These are phyloP conservation scores for Magnolia sinica DNA, from an alignment of 164 flowering plant genomes.

Conservation along the genomic window DNA sequence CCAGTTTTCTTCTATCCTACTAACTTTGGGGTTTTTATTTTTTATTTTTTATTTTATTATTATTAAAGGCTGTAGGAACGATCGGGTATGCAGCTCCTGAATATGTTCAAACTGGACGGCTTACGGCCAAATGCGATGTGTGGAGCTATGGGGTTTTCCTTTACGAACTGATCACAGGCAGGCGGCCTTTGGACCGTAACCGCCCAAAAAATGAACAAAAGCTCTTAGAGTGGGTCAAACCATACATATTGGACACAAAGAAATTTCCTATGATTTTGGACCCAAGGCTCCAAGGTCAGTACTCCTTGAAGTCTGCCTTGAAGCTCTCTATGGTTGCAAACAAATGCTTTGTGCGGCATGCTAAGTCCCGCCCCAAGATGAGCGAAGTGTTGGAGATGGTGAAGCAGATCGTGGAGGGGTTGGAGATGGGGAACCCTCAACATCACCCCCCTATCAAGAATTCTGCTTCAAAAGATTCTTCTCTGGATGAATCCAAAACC, in stretches of 20 bases:
- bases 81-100: slow-evolving; percentile 97
- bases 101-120: slow-evolving; percentile 78
- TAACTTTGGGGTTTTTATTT: neutral
- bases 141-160: slow-evolving; percentile 91
- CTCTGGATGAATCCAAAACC: slow-evolving; percentile 15
- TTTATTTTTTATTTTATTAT: neutral
- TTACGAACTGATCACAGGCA: slow-evolving; percentile 86
- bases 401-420: slow-evolving; percentile 37
- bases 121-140: slow-evolving; percentile 78
- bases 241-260: slow-evolving; percentile 51
- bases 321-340: slow-evolving; percentile 74
- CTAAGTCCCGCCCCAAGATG: slow-evolving; percentile 76
- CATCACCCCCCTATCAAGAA: slow-evolving; percentile 29
- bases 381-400: slow-evolving; percentile 74
- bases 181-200: slow-evolving; percentile 70
- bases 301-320: slow-evolving; percentile 50
- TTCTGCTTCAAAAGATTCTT: slow-evolving; percentile 10
- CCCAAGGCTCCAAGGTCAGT: slow-evolving; percentile 65
- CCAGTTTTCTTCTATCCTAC: neutral
- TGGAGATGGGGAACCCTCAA: slow-evolving; percentile 32
- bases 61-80: slow-evolving; percentile 75
- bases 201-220: slow-evolving; percentile 78
- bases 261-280: slow-evolving; percentile 68
- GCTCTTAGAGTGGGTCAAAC: slow-evolving; percentile 81
- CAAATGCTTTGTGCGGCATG: slow-evolving; percentile 53